These are phyloP conservation scores for Sesbania bispinosa DNA, from an alignment of 306 rosid species.

Conservation along the genomic window DNA sequence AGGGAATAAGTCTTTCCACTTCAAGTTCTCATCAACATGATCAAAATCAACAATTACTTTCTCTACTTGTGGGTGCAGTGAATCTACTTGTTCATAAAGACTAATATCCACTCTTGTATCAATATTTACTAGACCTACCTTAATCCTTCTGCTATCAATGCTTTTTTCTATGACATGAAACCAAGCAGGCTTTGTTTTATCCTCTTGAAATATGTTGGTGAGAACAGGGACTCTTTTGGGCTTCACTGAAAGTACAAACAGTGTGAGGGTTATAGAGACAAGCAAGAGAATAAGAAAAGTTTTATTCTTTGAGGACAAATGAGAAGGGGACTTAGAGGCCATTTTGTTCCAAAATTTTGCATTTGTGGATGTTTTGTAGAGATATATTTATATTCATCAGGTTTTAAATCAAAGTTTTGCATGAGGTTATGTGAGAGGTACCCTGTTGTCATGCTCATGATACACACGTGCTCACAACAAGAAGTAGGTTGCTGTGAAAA, in stretches of 20 bases:
- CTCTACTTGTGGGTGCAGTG: conserved; percentile 15
- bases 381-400: not conserved
- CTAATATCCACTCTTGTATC: not conserved
- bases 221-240: not conserved
- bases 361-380: not conserved
- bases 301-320: conserved; percentile 26
- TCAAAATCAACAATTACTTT: conserved; percentile 36
- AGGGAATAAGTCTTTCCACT: conserved; percentile 55
- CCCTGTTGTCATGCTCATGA: not conserved
- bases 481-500: not conserved
- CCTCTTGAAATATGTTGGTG: not conserved
- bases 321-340: conserved; percentile 36
- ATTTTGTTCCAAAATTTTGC: conserved; percentile 15
- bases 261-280: conserved; percentile 21
- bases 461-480: not conserved
- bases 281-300: conserved; percentile 23
- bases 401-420: not conserved
- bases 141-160: conserved; percentile 16
- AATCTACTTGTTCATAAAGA: conserved; percentile 2
- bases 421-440: not conserved
- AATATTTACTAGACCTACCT: conserved; percentile 50
- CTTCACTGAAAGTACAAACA: not conserved
- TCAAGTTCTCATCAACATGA: not conserved
- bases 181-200: conserved; percentile 20
- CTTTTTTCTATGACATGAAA: conserved; percentile 27